Evolutionary conservation across 208 protist genomes (phyloP), one percentile per base, ranked within the genome.

Genomic region (Acanthamoeba rhysodes): DNA sequence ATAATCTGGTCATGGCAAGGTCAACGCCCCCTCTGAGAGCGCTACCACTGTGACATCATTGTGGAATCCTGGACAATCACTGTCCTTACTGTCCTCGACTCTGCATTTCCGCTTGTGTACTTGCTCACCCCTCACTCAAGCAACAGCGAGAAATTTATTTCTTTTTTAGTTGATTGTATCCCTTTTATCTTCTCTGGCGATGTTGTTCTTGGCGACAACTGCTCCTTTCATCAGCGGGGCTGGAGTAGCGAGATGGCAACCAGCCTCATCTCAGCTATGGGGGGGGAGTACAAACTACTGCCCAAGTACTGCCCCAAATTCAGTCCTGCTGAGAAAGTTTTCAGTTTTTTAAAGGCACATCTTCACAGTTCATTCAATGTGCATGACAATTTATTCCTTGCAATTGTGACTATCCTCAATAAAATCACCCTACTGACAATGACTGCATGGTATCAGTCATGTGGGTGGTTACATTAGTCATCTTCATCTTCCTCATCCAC

Each of bases 281-380:
- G 32, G 27, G 72, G 29, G 0, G 37, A 82, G 29, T 82, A 82
- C 72, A 82, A 82, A 6, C n/a, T 82, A 0, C 72, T 82, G 1
- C 72, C 72, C 9, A 82, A 82, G n/a, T 82, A 82, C 32, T 82
- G 72, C 72, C 72, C 72, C 20, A 34, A 82, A 24, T 82, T 82
- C 32, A 82, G 72, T 50, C 72, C 72, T 0, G 9, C 72, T n/a
- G 72, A 82, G 22, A 37, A 50, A 24, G 72, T 82, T 20, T 82
- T 48, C 0, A 48, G 2, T 82, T 82, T 82, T 82, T 82, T 82
- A 48, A 82, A 82, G 41, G 41, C 72, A 9, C 22, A 34, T 14
- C 37, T 82, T 10, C 9, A 12, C 22, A 48, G 0, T 18, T 82
- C 72, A n/a, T 82, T 48, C 41, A 7, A 14, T 37, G 14, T n/a